Evolutionary conservation across 2,329 filamentous ascomycete species (phyloP).

Genomic region (Ophiostoma populinum): DNA sequence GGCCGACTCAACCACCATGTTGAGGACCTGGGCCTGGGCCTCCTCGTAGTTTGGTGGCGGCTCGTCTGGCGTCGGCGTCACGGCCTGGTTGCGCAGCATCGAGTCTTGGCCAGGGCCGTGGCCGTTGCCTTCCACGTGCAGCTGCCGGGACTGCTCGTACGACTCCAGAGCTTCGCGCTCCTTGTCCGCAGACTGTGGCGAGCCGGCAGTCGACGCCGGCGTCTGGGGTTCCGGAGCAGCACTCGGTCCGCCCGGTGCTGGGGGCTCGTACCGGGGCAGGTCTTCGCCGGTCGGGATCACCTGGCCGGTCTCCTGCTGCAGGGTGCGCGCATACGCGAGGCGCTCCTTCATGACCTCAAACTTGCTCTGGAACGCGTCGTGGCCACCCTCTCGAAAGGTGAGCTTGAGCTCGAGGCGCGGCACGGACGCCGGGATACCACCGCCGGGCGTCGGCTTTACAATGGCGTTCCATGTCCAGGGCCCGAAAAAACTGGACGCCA

Average conservation of each 20-base stretch:
- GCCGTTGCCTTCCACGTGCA: too few species aligned
- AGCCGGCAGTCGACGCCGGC: neutral
- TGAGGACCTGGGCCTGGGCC: constrained; percentile 55
- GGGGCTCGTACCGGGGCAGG: constrained; percentile 64
- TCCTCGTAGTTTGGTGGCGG: constrained; percentile 88
- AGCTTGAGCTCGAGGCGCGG: constrained; percentile 65
- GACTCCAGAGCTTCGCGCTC: constrained; percentile 4
- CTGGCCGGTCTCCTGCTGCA: constrained; percentile 50
- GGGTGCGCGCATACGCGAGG: constrained; percentile 62
- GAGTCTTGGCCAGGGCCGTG: too few species aligned
- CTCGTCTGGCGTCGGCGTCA: constrained; percentile 39
- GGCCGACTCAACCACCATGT: constrained; percentile 46
- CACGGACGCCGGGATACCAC: constrained; percentile 60
- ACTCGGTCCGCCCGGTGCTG: neutral
- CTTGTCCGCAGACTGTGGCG: constrained; percentile 3
- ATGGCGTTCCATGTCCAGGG: constrained; percentile 77
- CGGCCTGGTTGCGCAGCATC: constrained; percentile 1
- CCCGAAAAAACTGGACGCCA: constrained; percentile 80
- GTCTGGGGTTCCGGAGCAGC: neutral
- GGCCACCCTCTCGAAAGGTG: constrained; percentile 89
- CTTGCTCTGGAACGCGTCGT: constrained; percentile 70
- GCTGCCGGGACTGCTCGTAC: constrained; percentile 12
- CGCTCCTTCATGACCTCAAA: constrained; percentile 78
- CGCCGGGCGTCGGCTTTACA: constrained; percentile 65
- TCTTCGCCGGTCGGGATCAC: constrained; percentile 59